Conservation (phyloP, 306 rosid genomes). For the Lathyrus sativus region DNA sequence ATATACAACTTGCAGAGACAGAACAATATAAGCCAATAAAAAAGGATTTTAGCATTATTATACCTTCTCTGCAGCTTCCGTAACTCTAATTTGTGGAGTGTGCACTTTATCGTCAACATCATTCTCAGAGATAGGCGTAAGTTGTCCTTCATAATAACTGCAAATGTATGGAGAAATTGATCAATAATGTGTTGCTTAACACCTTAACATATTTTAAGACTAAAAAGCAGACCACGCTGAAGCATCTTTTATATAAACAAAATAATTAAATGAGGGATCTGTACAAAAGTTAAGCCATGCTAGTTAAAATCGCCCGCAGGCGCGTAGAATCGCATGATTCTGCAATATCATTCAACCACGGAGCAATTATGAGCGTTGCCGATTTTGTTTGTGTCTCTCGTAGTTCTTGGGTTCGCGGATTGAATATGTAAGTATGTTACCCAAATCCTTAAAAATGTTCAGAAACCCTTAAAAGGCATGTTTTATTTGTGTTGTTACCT, state of each 20-base stretch:
- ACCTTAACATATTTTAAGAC: constrained; percentile 18
- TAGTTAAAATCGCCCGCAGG: neutral
- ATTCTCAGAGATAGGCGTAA: constrained; percentile 74
- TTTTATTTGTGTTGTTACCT: neutral
- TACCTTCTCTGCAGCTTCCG: constrained; percentile 92
- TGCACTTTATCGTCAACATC: constrained; percentile 58
- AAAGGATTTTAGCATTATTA: constrained; percentile 4
- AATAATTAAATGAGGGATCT: constrained; percentile 4
- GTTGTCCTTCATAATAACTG: constrained; percentile 95
- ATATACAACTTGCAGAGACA: constrained; percentile 2
- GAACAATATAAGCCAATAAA: constrained; percentile 23
- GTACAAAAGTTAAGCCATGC: neutral
- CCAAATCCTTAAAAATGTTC: no score
- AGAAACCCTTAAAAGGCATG: neutral
- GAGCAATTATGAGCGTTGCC: neutral
- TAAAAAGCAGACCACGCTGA: constrained; percentile 7
- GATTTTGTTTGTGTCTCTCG: neutral
- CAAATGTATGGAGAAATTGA: constrained; percentile 19
- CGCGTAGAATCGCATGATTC: neutral
- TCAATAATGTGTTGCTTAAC: neutral
- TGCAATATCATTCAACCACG: neutral
- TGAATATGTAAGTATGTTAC: no score
- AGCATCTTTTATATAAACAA: constrained; percentile 25
- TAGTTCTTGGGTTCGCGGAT: no score
- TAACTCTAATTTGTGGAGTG: constrained; percentile 53